phyloP scores from a whole-genome alignment of 768 basidiomycete genomes.

The Cyclocybe cylindracea region DNA sequence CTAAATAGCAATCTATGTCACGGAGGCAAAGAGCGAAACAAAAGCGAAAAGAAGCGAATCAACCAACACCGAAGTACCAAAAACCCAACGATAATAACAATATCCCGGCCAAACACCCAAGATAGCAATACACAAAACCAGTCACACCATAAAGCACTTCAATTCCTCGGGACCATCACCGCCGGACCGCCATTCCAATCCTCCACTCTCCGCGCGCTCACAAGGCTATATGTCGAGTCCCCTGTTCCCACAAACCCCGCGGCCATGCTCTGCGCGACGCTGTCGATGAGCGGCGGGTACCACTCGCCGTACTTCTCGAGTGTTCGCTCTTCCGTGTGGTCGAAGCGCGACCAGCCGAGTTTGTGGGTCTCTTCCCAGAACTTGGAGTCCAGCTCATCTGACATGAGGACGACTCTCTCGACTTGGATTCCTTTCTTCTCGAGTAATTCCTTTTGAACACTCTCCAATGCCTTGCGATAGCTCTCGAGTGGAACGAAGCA shows the following conservation, averaged over 20 bases:
- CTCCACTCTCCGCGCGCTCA: constrained; percentile 52
- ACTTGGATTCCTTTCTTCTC: constrained; percentile 29
- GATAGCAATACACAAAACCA: too few species aligned
- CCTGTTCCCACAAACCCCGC: constrained; percentile 60
- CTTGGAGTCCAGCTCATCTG: constrained; percentile 34
- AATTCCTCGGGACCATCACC: not conserved
- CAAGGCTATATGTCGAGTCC: constrained; percentile 54
- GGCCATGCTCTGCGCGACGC: constrained; percentile 55
- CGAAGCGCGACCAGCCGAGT: constrained; percentile 45
- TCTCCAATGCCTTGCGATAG: constrained; percentile 36
- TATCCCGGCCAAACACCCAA: too few species aligned
- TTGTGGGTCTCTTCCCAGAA: constrained; percentile 42
- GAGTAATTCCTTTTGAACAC: constrained; percentile 35
- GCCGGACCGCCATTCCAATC: constrained; percentile 53
- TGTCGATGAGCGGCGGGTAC: constrained; percentile 54
- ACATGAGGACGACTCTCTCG: constrained; percentile 45
- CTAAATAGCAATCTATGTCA: too few species aligned
- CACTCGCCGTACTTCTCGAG: constrained; percentile 38
- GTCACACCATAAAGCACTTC: too few species aligned
- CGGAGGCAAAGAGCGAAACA: too few species aligned
- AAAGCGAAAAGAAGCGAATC: too few species aligned
- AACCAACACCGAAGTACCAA: too few species aligned
- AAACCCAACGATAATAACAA: too few species aligned
- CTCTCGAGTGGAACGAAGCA: constrained; percentile 43
- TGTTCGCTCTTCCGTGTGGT: constrained; percentile 37